Base-by-base conservation (phyloP, 495 filamentous ascomycete genomes). In the Podospora pseudocomata region DNA sequence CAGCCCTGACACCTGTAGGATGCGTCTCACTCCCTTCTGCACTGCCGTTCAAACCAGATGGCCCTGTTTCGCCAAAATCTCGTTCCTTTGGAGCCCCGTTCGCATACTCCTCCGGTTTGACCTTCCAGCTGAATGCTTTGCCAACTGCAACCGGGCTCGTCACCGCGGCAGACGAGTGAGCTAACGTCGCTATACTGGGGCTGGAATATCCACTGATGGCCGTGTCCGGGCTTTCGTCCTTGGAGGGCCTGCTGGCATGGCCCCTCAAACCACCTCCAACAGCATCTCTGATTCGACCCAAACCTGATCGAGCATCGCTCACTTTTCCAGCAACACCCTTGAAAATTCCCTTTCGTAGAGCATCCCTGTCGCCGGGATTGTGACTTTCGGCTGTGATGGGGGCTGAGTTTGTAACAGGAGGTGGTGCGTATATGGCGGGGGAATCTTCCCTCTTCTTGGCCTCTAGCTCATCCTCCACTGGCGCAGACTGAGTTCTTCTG, bases 241-340 rank as follows among this genome's bases (percentile, higher is more conserved):
- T 80, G 15, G 85, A 86, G 27, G 81, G 80, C 18, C 80, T 82
- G 65, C 76, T 83, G 30, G 67, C 69, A 58, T 87, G 85, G 18
- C 83, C 79, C 66, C 84, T 81, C 49, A 80, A 69, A 7, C 83
- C 79, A 26, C 78, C 76, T 18, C 91, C 90, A 23, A 97, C 91
- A 4, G 91, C 92, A 75, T 94, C 92, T 70, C 91, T 91, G 79
- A 97, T 92, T 32, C 90, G 87, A 6, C 89, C 91, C 63, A 97
- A 83, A 9, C 93, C 92, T 62, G 90, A 92, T 34, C 91, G 87
- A 65, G 92, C 92, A 79, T 96, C 93, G 63, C 89, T 92, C 67
- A 92, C 89, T 67, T 88, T 89, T 4, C 86, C 91, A 39, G 90
- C 90, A 23, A 96, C 89, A 70, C 88, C 91, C 75, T 92, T 94